Evolutionary conservation across 108 stramenopile species (phyloP).

Genomic region (Parietichytrium sp.): DNA sequence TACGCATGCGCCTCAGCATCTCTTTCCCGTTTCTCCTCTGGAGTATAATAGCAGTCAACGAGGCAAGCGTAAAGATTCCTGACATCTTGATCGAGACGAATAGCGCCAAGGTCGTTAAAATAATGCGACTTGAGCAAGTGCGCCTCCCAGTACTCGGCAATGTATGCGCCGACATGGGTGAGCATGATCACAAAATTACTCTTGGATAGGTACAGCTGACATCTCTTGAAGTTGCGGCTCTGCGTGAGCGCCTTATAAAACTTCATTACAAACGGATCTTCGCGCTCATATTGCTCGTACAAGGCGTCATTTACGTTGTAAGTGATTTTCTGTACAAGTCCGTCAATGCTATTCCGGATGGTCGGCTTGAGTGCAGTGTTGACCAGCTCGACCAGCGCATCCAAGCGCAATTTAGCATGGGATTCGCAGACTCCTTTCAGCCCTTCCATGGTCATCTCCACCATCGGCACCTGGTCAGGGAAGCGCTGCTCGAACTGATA

Average conservation of each 20-base stretch:
- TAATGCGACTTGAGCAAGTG: not conserved
- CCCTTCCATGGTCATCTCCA: slow-evolving; percentile 12
- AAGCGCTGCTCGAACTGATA: not conserved
- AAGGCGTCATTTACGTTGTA: not conserved
- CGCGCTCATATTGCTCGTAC: slow-evolving; percentile 26
- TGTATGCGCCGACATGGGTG: not conserved
- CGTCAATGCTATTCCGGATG: not conserved
- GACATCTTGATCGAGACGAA: not conserved
- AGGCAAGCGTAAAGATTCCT: not conserved
- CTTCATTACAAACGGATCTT: slow-evolving; percentile 13
- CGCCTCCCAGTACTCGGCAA: not conserved
- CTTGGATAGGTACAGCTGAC: not conserved
- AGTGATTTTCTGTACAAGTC: not conserved
- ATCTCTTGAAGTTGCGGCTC: not conserved
- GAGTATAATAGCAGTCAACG: not conserved
- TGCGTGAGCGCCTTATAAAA: not conserved
- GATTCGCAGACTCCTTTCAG: not conserved
- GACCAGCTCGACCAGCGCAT: not conserved
- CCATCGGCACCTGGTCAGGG: not conserved
- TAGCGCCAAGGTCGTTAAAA: slow-evolving; percentile 17
- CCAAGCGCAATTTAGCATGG: not conserved
- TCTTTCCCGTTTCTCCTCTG: not conserved
- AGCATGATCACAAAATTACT: not conserved
- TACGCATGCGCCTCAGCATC: not conserved
- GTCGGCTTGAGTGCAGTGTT: not conserved